Percentiles rank a stretch among this genome's conserved stretches.
Conservation (phyloP, 1,284 basidiomycete genomes). For the Takashimella tepidaria region DNA sequence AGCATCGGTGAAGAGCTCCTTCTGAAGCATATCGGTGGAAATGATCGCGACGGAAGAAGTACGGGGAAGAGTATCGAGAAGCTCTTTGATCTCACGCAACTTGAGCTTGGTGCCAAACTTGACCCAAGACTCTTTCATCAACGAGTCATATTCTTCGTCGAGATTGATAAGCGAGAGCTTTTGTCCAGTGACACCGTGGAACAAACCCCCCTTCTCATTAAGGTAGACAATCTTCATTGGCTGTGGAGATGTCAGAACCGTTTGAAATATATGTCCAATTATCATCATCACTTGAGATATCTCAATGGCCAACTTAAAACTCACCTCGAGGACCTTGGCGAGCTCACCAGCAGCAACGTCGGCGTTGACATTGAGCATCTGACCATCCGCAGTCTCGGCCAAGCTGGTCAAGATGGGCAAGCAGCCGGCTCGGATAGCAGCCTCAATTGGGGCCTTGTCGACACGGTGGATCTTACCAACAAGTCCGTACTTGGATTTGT, state of each 20-base stretch:
- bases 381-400: conserved; percentile 84
- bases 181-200: conserved; percentile 93
- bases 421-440: conserved; percentile 86
- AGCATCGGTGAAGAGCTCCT: conserved; percentile 97
- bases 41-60: conserved; percentile 98
- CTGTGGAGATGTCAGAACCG: conserved; percentile 5
- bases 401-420: conserved; percentile 88
- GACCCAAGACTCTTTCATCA: conserved; percentile 99
- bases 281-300: neutral
- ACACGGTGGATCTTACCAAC: conserved; percentile 89
- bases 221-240: conserved; percentile 99
- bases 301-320: conserved; percentile 1
- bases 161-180: conserved; percentile 94
- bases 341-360: conserved; percentile 94
- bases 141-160: conserved; percentile 95
- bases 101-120: conserved; percentile 99
- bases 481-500: conserved; percentile 87
- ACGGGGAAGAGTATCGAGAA: conserved; percentile 95
- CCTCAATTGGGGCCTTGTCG: conserved; percentile 91
- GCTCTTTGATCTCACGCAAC: conserved; percentile 97
- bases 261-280: neutral
- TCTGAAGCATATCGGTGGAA: conserved; percentile 85
- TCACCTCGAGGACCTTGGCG: conserved; percentile 79
- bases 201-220: conserved; percentile 97
- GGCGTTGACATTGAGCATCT: conserved; percentile 94